Evolutionary conservation across 2,329 filamentous ascomycete species (phyloP), one percentile per base, ranked within the genome.

Genomic region (Hysterium pulicare): DNA sequence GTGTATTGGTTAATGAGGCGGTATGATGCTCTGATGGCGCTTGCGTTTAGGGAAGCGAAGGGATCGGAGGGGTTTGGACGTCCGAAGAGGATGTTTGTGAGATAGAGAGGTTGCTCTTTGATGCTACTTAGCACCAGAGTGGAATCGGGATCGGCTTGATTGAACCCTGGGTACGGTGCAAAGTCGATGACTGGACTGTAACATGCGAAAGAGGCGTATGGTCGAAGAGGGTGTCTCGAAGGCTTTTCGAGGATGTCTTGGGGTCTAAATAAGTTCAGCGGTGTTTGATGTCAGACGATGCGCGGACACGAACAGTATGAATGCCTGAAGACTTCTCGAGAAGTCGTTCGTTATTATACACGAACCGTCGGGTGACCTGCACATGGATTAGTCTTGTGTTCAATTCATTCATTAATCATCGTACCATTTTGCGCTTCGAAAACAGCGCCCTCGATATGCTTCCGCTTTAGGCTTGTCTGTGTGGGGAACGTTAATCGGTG

Each of bases 331-430:
- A 43, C 66, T 58, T 39, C 77, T 67, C 48, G 77, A 71, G 16
- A 69, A 72, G 44, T 71, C 76, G 31, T 73, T 72, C 2, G 78
- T 77, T 44, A 84, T 57, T 19, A 83, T 56, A 17, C 71, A 75
- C 1, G 76, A 81, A 5, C 80, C 80, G 57, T 83, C 80, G 13
- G 76, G 66, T 6, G 73, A 69, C 72, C 73, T 49, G 32, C 8
- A 37, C 6, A 3, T 13, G 13, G 6, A 19, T 30, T 19, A 40
- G 21, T n/a, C 13, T 32, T 9, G 11, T 32, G n/a, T n/a, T n/a
- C n/a, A n/a, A n/a, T n/a, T n/a, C n/a, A n/a, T n/a, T n/a, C n/a
- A n/a, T n/a, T n/a, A n/a, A n/a, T n/a, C n/a, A n/a, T n/a, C 20
- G 15, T 38, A 41, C 38, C 38, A 41, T 33, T 41, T 24, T 10